A percentile compares a stretch with the other conserved stretches of the same genome.
Evolutionary conservation across 2,329 filamentous ascomycete species (phyloP).

Genomic region (Pestalotiopsis sp.): DNA sequence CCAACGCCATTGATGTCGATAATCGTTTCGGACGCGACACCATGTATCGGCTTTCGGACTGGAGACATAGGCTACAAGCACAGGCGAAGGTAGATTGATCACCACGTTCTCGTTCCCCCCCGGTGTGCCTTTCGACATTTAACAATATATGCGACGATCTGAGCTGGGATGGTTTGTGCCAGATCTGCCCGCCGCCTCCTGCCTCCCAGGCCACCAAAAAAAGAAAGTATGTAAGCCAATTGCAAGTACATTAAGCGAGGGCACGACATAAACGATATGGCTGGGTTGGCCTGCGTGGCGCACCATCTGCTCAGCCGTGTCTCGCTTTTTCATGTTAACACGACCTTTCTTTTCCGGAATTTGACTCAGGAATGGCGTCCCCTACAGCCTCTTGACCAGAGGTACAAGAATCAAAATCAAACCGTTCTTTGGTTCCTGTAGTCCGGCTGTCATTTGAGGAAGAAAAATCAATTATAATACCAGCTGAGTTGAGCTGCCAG

Average conservation of each 20-base stretch:
- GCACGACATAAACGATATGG: background rate
- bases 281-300: background rate
- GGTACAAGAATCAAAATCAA: background rate
- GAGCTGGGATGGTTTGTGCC: background rate
- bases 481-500: background rate
- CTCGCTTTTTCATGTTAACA: background rate
- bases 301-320: background rate
- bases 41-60: background rate
- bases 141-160: background rate
- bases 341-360: background rate
- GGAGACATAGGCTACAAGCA: background rate
- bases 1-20: background rate
- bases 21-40: background rate
- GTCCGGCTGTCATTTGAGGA: too few relatives aligned
- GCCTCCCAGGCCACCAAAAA: too few relatives aligned
- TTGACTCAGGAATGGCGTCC: background rate
- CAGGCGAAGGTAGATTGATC: background rate
- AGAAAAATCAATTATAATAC: too few relatives aligned
- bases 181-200: background rate
- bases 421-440: too few relatives aligned
- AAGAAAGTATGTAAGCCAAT: background rate
- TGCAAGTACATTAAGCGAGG: background rate
- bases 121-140: background rate
- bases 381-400: background rate
- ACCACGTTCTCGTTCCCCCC: background rate